phyloP scores from a whole-genome alignment of 129 eudicot genomes.

The Escallonia rubra region DNA sequence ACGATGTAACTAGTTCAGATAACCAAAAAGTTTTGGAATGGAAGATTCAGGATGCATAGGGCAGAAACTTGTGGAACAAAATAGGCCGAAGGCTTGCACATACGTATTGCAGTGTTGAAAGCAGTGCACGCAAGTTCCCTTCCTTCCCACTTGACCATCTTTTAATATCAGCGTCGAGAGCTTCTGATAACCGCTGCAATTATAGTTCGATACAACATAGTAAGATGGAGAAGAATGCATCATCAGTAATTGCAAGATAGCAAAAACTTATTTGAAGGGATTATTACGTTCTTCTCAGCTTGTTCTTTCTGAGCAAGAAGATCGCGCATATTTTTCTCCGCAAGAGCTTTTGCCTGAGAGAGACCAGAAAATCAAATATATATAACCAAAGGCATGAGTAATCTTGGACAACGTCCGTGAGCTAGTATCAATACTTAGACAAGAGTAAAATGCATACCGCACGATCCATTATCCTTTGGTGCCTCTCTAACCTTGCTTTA shows the following conservation, averaged over 20 bases:
- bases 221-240: constrained; percentile 16
- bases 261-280: constrained; percentile 9
- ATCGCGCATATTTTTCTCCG: constrained; percentile 94
- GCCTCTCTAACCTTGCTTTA: constrained; percentile 84
- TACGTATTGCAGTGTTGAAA: constrained; percentile 97
- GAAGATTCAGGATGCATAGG: background rate
- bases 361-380: constrained; percentile 14
- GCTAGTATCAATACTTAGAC: background rate
- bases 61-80: no score
- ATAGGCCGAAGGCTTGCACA: constrained; percentile 15
- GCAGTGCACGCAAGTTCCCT: constrained; percentile 94
- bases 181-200: constrained; percentile 75
- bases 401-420: background rate
- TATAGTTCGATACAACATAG: constrained; percentile 12
- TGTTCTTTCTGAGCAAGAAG: constrained; percentile 82
- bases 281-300: constrained; percentile 80
- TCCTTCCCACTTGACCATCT: constrained; percentile 97
- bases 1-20: background rate
- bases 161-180: constrained; percentile 88
- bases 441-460: constrained; percentile 43
- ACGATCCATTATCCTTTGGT: constrained; percentile 85
- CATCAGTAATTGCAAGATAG: constrained; percentile 2
- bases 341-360: constrained; percentile 92
- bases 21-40: background rate
- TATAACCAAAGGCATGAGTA: background rate